phyloP scores from a whole-genome alignment of 2,329 filamentous ascomycete genomes.

The Verticillium nonalfalfae region DNA sequence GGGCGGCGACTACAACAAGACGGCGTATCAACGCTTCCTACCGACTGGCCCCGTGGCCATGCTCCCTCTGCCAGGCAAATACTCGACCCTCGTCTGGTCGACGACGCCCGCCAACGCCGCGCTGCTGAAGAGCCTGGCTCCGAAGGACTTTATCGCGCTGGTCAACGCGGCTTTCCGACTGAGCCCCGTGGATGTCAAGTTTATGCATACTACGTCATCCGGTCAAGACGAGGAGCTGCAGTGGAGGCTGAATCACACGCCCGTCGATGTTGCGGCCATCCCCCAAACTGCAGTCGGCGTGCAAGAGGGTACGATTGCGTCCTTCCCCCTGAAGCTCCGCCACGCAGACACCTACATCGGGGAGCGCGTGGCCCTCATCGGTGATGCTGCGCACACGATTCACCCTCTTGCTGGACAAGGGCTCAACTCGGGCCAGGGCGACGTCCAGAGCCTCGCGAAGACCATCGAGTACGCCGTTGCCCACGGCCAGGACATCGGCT shows the following conservation, averaged over 20 bases:
- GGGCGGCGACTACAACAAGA: conserved; percentile 52
- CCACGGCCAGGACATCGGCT: conserved; percentile 84
- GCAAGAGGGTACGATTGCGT: conserved; percentile 74
- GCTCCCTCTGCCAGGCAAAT: conserved; percentile 78
- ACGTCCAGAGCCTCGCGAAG: conserved; percentile 71
- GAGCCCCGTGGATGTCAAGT: conserved; percentile 70
- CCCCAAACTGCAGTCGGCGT: conserved; percentile 64
- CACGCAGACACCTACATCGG: conserved; percentile 92
- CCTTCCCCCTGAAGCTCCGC: conserved; percentile 84
- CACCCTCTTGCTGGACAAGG: conserved; percentile 94
- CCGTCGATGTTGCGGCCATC: conserved; percentile 42
- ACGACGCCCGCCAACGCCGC: conserved; percentile 77
- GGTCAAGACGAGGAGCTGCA: conserved; percentile 67
- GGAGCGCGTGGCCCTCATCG: conserved; percentile 85
- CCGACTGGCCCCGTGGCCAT: conserved; percentile 88
- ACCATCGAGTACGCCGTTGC: conserved; percentile 70
- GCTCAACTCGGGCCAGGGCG: conserved; percentile 86
- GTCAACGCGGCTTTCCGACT: conserved; percentile 93
- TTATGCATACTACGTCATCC: conserved; percentile 61
- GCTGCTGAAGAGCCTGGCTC: conserved; percentile 67
- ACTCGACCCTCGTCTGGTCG: conserved; percentile 88
- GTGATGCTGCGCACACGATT: conserved; percentile 91
- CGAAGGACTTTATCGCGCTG: conserved; percentile 72
- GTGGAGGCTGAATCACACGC: conserved; percentile 77
- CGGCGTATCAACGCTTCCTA: conserved; percentile 91